A percentile compares a stretch with the other conserved stretches of the same genome.
These are phyloP conservation scores for Vanderwaltozyma polyspora DNA, from an alignment of 805 yeast species.

Conservation along the genomic window DNA sequence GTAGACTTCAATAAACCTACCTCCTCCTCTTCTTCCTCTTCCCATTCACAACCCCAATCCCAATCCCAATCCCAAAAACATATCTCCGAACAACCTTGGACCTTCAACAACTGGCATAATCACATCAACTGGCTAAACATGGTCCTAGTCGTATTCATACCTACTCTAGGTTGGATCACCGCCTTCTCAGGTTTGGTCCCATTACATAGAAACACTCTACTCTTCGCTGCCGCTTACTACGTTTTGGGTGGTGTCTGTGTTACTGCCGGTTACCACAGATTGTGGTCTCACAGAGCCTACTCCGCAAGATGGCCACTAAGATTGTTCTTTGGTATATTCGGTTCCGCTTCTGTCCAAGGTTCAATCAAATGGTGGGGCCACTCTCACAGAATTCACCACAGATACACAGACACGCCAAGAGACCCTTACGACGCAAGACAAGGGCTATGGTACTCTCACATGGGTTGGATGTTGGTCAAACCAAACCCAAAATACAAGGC, in stretches of 20 bases:
- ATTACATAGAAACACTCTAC: constrained; percentile 36
- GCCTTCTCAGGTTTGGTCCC: constrained; percentile 34
- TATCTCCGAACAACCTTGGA: constrained; percentile 74
- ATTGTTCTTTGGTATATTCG: constrained; percentile 60
- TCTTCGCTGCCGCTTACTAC: constrained; percentile 42
- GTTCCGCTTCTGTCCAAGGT: constrained; percentile 77
- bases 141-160: constrained; percentile 50
- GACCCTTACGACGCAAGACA: constrained; percentile 81
- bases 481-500: constrained; percentile 78
- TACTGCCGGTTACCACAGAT: constrained; percentile 77
- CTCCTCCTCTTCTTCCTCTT: background rate
- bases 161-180: constrained; percentile 39
- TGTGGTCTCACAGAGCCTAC: constrained; percentile 69
- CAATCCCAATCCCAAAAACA: constrained; percentile 30
- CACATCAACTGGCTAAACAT: constrained; percentile 74
- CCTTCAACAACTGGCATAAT: constrained; percentile 54
- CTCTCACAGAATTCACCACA: constrained; percentile 74
- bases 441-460: constrained; percentile 76
- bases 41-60: background rate
- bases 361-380: constrained; percentile 87
- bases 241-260: constrained; percentile 58
- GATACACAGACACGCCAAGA: constrained; percentile 73
- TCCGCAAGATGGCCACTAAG: constrained; percentile 50
- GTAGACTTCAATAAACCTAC: constrained; percentile 38
- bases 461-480: constrained; percentile 76